Evolutionary conservation across 2,329 filamentous ascomycete genomes (phyloP), one percentile per base, ranked within the genome.

Genomic region (Fusarium decemcellulare): DNA sequence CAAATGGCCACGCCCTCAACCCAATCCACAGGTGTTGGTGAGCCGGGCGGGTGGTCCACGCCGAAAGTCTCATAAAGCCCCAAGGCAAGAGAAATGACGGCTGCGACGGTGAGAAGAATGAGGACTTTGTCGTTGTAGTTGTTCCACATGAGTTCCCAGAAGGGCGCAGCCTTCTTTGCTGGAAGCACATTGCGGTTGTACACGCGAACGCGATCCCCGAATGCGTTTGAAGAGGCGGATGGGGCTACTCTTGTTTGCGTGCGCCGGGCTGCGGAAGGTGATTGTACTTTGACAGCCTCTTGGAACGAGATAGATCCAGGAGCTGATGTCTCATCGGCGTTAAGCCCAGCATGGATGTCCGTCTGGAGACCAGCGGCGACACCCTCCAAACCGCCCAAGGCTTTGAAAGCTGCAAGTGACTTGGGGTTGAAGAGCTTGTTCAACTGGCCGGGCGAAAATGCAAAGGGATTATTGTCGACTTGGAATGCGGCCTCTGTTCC

Each of bases 31-130:
- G 43, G 43, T 15, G 27, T 46, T 14, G 43, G 43, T 4, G 43
- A 46, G 43, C 43, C 43, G 18, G 43, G 43, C 5, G 43, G 43
- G 23, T 46, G 43, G 4, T 46, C 43, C 4, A 46, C 43, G 3
- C 43, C 43, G 8, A 46, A n/a, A 15, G 43, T 46, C 43, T 46
- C 43, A 9, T 46, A 46, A 46, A 46, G 43, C 6, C 43, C 43
- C 18, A 46, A 27, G 18, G 43, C 43, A 15, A 46, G 23, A 29
- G 43, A 46, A 29, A 46, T 46, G 27, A 30, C 14, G 23, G 43
- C 43, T 5, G 43, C 43, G 5, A 30, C 43, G 12, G 43, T 46
- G 10, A 46, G 43, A 88, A 89, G 30, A 88, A 50, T 50, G 27
- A 50, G 30, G 7, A 50, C 47, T 18, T 50, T 50, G 47, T 46